A percentile compares a stretch with the other conserved stretches of the same genome.
phyloP scores from a whole-genome alignment of 305 asterid genomes.

The Ruellia speciosa region DNA sequence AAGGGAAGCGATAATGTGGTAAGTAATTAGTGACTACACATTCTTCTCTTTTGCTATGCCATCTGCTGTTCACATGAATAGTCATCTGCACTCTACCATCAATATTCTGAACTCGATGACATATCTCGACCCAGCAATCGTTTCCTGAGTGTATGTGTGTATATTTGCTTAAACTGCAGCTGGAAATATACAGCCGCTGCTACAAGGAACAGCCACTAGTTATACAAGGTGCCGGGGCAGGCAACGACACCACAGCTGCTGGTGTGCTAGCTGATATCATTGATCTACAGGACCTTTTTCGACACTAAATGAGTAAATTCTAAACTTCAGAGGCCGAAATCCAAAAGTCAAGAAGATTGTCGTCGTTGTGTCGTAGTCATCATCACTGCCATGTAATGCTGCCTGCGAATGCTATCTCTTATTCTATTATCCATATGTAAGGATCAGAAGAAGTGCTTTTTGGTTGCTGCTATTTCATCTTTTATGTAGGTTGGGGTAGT shows the following conservation, averaged over 20 bases:
- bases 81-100: background rate
- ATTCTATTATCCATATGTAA: too few relatives aligned
- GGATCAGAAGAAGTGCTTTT: too few relatives aligned
- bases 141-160: conserved; percentile 3
- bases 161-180: conserved; percentile 27
- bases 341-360: background rate
- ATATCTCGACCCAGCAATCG: background rate
- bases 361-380: too few relatives aligned
- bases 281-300: conserved; percentile 61
- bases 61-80: background rate
- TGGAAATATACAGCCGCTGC: conserved; percentile 83
- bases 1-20: conserved; percentile 93
- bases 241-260: conserved; percentile 87
- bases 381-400: too few relatives aligned
- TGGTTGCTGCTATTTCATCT: too few relatives aligned
- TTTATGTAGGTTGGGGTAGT: too few relatives aligned
- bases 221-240: conserved; percentile 94
- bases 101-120: background rate
- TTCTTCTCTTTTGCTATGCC: background rate
- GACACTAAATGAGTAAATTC: conserved; percentile 8
- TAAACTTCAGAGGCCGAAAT: background rate
- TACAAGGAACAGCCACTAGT: conserved; percentile 66
- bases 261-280: conserved; percentile 90
- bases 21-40: conserved; percentile 16
- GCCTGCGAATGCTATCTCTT: too few relatives aligned